Base-by-base conservation (phyloP, 257 asterid species). In the Nicotiana tabacum region DNA sequence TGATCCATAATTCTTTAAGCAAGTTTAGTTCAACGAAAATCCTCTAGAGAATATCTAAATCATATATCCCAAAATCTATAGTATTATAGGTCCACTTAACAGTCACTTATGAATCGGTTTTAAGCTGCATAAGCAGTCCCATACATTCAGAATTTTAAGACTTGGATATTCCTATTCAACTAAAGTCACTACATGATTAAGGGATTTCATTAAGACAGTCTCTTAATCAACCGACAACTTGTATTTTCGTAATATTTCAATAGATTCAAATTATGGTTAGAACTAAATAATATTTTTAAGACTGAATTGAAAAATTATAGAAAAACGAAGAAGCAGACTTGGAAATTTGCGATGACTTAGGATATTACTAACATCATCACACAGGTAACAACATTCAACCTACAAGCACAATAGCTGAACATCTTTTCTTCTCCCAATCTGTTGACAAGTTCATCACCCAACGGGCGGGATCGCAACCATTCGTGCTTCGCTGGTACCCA, bases 331-430 rank as follows among this genome's bases (percentile, higher is more conserved):
- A 51, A 51, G 80, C 80, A 51, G 27, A 80, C 16, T 57, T 53
- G 60, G 68, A 78, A 55, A 74, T 56, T 64, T 48, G 58, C 35
- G 29, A 33, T 57, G n/a, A 64, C 60, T 81, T 72, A 64, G 37
- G 83, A 85, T 77, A 89, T 83, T 30, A 70, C 67, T 61, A 84
- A 78, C 39, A 35, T 82, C 81, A 82, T 53, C 81, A 77, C 69
- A 86, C 77, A 83, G 85, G 84, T 80, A 68, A 66, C 70, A 72
- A 81, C 77, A 85, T 81, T 84, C 84, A 86, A 90, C 98, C 81
- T 93, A 96, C 97, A 89, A 88, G 98, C 98, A 88, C 97, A 94
- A 89, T 89, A 94, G 94, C 93, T 93, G 97, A 90, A 93, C 94
- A 96, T 90, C 87, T 87, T 89, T 79, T 90, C 96, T 87, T 89